Evolutionary conservation across 2,329 filamentous ascomycete species (phyloP).

Genomic region (Penicillium janthinellum): DNA sequence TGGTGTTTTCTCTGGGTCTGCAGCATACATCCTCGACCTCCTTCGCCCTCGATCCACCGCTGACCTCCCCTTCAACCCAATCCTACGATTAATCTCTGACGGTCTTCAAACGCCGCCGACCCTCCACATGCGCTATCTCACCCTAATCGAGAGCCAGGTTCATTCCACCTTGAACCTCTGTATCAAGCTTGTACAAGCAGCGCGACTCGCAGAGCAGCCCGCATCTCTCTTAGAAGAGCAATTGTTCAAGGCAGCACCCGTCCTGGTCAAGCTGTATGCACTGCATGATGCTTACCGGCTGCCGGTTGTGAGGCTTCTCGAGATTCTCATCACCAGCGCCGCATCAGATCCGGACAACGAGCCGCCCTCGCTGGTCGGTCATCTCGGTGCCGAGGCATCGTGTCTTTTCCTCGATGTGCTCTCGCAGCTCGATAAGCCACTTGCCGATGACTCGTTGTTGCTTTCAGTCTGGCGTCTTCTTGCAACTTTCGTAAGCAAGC

Average conservation of each 20-base stretch:
- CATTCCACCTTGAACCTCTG: constrained; percentile 66
- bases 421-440: constrained; percentile 73
- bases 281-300: constrained; percentile 66
- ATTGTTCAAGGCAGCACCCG: constrained; percentile 76
- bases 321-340: constrained; percentile 71
- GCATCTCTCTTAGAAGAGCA: constrained; percentile 72
- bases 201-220: constrained; percentile 64
- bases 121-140: constrained; percentile 58
- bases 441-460: constrained; percentile 66
- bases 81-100: constrained; percentile 69
- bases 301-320: constrained; percentile 68
- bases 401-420: constrained; percentile 81
- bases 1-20: constrained; percentile 69
- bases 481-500: constrained; percentile 79
- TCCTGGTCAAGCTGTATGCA: constrained; percentile 76
- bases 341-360: constrained; percentile 66
- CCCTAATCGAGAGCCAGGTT: constrained; percentile 64
- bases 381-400: constrained; percentile 78
- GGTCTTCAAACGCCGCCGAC: constrained; percentile 64
- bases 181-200: constrained; percentile 69
- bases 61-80: constrained; percentile 73
- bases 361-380: constrained; percentile 89
- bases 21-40: constrained; percentile 72
- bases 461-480: constrained; percentile 81
- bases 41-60: constrained; percentile 72